A percentile compares a stretch with the other conserved stretches of the same genome.
Conservation (phyloP, 169 alveolate genomes). For the Plasmodium blacklocki region DNA sequence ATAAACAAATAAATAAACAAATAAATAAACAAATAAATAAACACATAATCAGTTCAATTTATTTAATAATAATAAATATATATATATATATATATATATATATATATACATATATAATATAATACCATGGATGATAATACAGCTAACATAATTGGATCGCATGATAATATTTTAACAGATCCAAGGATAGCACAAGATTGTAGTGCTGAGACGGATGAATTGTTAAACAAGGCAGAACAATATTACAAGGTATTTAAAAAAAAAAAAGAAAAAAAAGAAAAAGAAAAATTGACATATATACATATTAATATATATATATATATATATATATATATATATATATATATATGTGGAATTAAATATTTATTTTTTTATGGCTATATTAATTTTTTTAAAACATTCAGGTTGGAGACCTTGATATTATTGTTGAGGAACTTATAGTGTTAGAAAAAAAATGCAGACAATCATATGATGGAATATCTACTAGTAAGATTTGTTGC, state of each 20-base stretch:
- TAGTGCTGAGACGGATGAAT: slow-evolving; percentile 53
- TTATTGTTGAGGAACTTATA: slow-evolving; percentile 30
- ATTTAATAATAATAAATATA: too few relatives aligned
- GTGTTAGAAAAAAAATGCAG: slow-evolving; percentile 83
- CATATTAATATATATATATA: background rate
- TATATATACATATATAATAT: too few relatives aligned
- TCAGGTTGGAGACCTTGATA: slow-evolving; percentile 39
- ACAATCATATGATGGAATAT: slow-evolving; percentile 82
- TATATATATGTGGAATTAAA: too few relatives aligned
- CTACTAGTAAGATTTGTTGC: slow-evolving; percentile 79
- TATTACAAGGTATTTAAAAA: slow-evolving; percentile 11
- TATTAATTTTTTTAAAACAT: background rate
- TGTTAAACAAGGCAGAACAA: slow-evolving; percentile 36
- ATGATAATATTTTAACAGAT: slow-evolving; percentile 55
- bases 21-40: too few relatives aligned
- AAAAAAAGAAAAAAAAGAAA: too few relatives aligned
- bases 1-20: too few relatives aligned
- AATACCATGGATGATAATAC: slow-evolving; percentile 36
- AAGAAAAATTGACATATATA: too few relatives aligned
- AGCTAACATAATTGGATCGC: slow-evolving; percentile 57
- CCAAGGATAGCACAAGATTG: slow-evolving; percentile 70
- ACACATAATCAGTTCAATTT: too few relatives aligned
- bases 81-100: too few relatives aligned
- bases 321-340: background rate
- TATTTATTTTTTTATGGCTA: background rate